phyloP scores from a whole-genome alignment of 441 rosid genomes.

The Breynia disticha region DNA sequence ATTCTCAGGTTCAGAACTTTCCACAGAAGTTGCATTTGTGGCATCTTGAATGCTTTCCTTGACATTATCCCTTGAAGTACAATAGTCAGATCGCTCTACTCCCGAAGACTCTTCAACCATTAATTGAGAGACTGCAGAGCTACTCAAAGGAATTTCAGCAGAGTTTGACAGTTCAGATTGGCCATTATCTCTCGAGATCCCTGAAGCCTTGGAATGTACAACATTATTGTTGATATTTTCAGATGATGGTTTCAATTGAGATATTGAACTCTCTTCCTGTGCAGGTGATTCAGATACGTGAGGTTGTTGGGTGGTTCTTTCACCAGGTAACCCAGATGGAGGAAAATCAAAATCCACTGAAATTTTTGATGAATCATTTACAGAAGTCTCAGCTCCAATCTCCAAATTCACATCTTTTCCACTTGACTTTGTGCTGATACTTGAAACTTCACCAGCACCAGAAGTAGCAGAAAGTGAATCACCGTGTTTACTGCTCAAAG shows the following conservation, averaged over 20 bases:
- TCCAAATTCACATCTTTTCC: conserved; percentile 24
- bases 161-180: conserved; percentile 18
- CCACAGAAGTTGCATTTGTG: conserved; percentile 20
- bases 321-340: conserved; percentile 20
- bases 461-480: conserved; percentile 26
- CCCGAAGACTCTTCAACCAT: conserved; percentile 18
- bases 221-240: conserved; percentile 13
- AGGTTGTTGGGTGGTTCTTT: conserved; percentile 21
- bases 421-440: conserved; percentile 17
- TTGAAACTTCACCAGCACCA: conserved; percentile 27
- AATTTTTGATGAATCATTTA: conserved; percentile 21
- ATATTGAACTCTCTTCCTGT: conserved; percentile 27
- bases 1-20: conserved; percentile 20
- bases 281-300: conserved; percentile 27
- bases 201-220: conserved; percentile 26
- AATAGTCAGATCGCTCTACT: conserved; percentile 15
- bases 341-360: conserved; percentile 14
- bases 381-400: conserved; percentile 20
- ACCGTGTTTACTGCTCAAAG: conserved; percentile 16
- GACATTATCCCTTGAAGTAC: conserved; percentile 9
- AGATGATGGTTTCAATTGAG: conserved; percentile 18
- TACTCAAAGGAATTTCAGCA: conserved; percentile 20
- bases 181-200: conserved; percentile 18
- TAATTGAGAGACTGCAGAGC: conserved; percentile 6
- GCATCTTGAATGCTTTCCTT: conserved; percentile 25